Evolutionary conservation across 352 stramenopile species (phyloP).

Genomic region (Globisporangium orthogonon): DNA sequence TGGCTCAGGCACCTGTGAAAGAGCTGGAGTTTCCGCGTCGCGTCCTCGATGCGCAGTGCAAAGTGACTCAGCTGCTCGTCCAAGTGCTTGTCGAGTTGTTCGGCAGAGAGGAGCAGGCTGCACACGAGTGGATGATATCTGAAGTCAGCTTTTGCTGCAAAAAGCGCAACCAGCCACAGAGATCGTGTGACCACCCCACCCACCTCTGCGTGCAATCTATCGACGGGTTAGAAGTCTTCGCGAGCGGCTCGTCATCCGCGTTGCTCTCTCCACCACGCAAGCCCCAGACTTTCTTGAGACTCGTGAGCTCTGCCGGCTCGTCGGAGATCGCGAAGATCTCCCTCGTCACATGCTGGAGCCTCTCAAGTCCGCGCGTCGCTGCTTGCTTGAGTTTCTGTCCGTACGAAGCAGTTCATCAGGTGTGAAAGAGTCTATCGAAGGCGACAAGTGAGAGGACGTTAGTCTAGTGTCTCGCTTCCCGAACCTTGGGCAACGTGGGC

Average conservation of each 20-base stretch:
- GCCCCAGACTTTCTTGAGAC: slow-evolving; percentile 51
- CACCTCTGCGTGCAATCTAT: slow-evolving; percentile 3
- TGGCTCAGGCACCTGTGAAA: slow-evolving; percentile 31
- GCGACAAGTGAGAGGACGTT: too few relatives aligned
- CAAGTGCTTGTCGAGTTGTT: slow-evolving; percentile 38
- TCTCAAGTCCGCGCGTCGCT: slow-evolving; percentile 33
- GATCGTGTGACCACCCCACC: not conserved
- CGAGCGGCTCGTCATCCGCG: slow-evolving; percentile 1
- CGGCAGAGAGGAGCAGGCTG: slow-evolving; percentile 30
- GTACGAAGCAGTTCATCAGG: not conserved
- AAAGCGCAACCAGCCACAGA: not conserved
- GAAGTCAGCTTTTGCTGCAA: too few relatives aligned
- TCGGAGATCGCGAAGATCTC: slow-evolving; percentile 30
- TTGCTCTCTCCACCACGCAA: slow-evolving; percentile 11
- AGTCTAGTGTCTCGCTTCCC: not conserved
- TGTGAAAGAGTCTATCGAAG: too few relatives aligned
- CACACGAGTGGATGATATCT: not conserved
- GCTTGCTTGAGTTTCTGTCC: slow-evolving; percentile 35
- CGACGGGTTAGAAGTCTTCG: not conserved
- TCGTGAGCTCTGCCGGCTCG: slow-evolving; percentile 32
- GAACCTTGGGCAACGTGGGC: slow-evolving; percentile 34
- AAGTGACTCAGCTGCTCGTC: slow-evolving; percentile 35
- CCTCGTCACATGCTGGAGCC: slow-evolving; percentile 27
- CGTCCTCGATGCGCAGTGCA: slow-evolving; percentile 22
- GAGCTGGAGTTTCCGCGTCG: slow-evolving; percentile 25